These are phyloP conservation scores for Lagenaria siceraria DNA, from an alignment of 306 rosid species.

Conservation along the genomic window DNA sequence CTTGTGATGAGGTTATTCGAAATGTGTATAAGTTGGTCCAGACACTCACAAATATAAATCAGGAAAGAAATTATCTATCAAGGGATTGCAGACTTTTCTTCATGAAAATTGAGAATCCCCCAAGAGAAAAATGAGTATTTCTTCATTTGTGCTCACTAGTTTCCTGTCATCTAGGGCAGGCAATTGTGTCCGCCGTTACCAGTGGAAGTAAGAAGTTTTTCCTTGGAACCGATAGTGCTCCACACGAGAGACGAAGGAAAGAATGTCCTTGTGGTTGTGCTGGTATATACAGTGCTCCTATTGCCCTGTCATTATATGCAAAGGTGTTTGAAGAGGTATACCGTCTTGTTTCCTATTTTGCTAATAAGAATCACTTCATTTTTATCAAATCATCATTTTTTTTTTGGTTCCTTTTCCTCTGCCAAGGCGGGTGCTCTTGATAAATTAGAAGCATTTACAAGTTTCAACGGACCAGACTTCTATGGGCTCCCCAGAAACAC, in stretches of 20 bases:
- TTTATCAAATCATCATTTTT: not conserved
- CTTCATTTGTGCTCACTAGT: conserved; percentile 2
- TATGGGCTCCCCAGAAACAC: conserved; percentile 81
- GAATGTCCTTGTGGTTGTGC: conserved; percentile 84
- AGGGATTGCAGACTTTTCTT: not conserved
- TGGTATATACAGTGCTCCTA: conserved; percentile 74
- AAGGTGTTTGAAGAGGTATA: conserved; percentile 90
- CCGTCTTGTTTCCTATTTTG: not conserved
- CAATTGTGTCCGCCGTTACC: conserved; percentile 71
- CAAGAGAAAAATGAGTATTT: not conserved
- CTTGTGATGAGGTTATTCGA: not conserved
- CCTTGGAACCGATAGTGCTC: conserved; percentile 95
- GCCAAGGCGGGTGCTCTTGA: conserved; percentile 76
- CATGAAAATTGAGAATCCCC: not conserved
- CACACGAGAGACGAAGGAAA: conserved; percentile 70
- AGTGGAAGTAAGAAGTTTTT: conserved; percentile 75
- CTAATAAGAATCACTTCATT: not conserved
- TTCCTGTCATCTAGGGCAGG: conserved; percentile 38
- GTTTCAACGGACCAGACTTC: conserved; percentile 97
- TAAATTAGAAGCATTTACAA: conserved; percentile 83
- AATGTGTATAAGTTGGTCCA: not conserved
- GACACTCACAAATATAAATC: no score
- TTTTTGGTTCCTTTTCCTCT: not conserved
- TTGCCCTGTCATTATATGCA: conserved; percentile 73
- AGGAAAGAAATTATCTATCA: no score